Evolutionary conservation across 2,329 filamentous ascomycete genomes (phyloP).

Genomic region (Cladosporium sp.): DNA sequence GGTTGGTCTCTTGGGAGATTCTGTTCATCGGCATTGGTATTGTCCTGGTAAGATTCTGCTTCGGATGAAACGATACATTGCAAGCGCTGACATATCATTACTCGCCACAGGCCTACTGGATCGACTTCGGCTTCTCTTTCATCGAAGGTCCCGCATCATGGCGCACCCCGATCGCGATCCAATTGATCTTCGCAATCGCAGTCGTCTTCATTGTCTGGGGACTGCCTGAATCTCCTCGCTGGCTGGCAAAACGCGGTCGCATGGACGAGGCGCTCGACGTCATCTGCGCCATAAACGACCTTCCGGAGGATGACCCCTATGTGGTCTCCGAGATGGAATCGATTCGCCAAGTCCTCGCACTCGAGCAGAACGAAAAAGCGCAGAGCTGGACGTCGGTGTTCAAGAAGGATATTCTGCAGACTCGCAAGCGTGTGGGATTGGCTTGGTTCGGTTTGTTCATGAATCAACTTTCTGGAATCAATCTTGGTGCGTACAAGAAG

Average conservation of each 20-base stretch:
- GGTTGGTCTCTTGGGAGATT: constrained; percentile 30
- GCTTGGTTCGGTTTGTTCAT: constrained; percentile 41
- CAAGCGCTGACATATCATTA: neutral
- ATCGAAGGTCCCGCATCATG: constrained; percentile 36
- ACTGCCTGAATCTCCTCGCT: constrained; percentile 41
- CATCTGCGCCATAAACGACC: constrained; percentile 30
- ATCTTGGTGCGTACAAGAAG: constrained; percentile 30
- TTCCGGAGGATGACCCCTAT: constrained; percentile 26
- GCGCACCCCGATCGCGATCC: constrained; percentile 45
- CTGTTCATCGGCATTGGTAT: constrained; percentile 32
- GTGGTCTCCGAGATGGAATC: constrained; percentile 30
- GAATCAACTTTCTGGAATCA: constrained; percentile 40
- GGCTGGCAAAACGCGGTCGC: constrained; percentile 37
- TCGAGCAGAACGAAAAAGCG: constrained; percentile 36
- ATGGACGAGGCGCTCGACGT: constrained; percentile 29
- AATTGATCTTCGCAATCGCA: constrained; percentile 44
- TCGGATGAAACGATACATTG: neutral
- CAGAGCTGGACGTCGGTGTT: constrained; percentile 36
- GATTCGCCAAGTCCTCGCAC: constrained; percentile 36
- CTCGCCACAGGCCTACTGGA: constrained; percentile 19
- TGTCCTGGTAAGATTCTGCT: constrained; percentile 18
- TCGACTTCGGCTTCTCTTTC: constrained; percentile 32
- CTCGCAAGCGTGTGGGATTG: constrained; percentile 37
- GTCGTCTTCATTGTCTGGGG: constrained; percentile 40
- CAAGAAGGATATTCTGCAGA: constrained; percentile 39